These are phyloP conservation scores for Talaromyces piceae DNA, from an alignment of 2,329 filamentous ascomycete genomes.

Conservation along the genomic window DNA sequence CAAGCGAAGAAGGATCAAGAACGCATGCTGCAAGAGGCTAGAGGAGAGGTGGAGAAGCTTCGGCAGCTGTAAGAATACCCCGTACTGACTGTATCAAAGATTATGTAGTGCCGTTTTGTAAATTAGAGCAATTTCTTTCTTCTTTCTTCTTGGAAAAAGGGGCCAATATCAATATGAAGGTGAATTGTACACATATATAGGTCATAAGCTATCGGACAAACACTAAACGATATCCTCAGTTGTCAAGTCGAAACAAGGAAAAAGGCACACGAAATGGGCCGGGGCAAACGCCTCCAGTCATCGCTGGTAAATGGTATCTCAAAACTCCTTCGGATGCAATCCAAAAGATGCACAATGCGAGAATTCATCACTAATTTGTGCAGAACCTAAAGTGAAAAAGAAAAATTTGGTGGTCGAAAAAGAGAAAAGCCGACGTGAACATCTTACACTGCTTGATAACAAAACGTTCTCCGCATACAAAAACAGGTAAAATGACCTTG, in stretches of 20 bases:
- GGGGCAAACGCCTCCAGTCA: neutral
- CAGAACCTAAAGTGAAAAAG: neutral
- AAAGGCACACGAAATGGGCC: neutral
- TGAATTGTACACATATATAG: slow-evolving; percentile 2
- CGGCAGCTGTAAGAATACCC: slow-evolving; percentile 22
- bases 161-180: neutral
- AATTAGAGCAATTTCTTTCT: slow-evolving; percentile 3
- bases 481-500: neutral
- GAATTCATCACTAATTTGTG: neutral
- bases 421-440: neutral
- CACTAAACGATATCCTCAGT: neutral
- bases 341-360: neutral
- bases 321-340: slow-evolving; percentile 7
- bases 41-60: slow-evolving; percentile 37
- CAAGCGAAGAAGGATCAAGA: slow-evolving; percentile 41
- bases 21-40: slow-evolving; percentile 37
- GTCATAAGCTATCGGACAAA: neutral
- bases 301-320: slow-evolving; percentile 8
- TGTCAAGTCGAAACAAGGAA: neutral
- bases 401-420: neutral
- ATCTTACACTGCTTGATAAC: neutral
- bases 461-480: neutral
- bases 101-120: slow-evolving; percentile 2
- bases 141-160: neutral
- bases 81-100: neutral